Conservation (phyloP, 1,284 basidiomycete genomes). For the Ganoderma sinense region DNA sequence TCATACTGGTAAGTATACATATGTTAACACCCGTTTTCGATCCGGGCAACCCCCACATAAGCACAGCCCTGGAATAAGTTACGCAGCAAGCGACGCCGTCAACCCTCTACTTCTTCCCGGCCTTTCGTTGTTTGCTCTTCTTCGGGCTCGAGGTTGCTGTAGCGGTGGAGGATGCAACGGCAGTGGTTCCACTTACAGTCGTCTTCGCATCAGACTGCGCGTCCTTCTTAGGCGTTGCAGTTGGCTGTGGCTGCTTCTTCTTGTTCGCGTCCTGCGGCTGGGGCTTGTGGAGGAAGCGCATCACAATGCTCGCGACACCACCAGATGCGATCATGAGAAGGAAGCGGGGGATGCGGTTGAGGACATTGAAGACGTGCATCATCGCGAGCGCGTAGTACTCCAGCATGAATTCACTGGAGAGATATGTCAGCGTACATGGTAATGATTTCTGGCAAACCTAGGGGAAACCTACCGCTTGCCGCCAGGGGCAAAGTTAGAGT, state of each 20-base stretch:
- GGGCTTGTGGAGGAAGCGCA: slow-evolving; percentile 58
- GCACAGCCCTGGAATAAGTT: slow-evolving; percentile 18
- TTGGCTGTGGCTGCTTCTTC: slow-evolving; percentile 18
- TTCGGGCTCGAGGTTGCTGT: slow-evolving; percentile 26
- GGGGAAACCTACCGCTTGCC: slow-evolving; percentile 64
- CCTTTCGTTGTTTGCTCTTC: slow-evolving; percentile 38
- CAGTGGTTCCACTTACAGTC: slow-evolving; percentile 21
- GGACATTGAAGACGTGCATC: slow-evolving; percentile 57
- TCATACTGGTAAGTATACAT: background rate
- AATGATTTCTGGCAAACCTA: background rate
- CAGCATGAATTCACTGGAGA: slow-evolving; percentile 69
- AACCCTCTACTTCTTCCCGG: slow-evolving; percentile 30
- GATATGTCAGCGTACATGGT: background rate
- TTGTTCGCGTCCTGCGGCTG: slow-evolving; percentile 13
- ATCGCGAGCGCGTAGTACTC: slow-evolving; percentile 62
- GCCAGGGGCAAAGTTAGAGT: slow-evolving; percentile 68
- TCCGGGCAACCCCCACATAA: background rate
- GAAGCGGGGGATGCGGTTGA: slow-evolving; percentile 63
- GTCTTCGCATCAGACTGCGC: slow-evolving; percentile 12
- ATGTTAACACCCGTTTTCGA: background rate
- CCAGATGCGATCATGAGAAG: slow-evolving; percentile 65
- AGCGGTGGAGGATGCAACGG: slow-evolving; percentile 20
- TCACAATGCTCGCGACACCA: slow-evolving; percentile 60
- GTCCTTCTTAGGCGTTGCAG: background rate
- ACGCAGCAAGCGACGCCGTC: background rate